Evolutionary conservation across 768 basidiomycete genomes (phyloP).

Genomic region (Omphalotus guepiniiformis): DNA sequence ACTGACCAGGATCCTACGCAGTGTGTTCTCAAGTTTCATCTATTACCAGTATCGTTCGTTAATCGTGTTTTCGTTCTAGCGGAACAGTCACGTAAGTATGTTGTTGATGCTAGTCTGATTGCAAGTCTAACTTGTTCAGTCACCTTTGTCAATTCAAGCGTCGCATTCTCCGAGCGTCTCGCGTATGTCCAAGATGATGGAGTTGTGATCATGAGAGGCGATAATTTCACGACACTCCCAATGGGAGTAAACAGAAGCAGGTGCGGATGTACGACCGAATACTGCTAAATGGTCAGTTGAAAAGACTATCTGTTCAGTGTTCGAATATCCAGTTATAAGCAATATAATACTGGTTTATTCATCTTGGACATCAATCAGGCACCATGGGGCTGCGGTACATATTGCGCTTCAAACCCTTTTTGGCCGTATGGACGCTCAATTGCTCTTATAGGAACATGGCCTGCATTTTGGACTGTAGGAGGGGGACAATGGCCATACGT

Average conservation of each 20-base stretch:
- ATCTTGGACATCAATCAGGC: slow-evolving; percentile 80
- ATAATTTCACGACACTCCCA: slow-evolving; percentile 55
- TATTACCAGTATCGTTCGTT: slow-evolving; percentile 13
- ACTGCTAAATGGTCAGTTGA: not conserved
- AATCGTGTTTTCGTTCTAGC: too few relatives aligned
- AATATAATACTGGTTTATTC: slow-evolving; percentile 77
- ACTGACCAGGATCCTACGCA: slow-evolving; percentile 62
- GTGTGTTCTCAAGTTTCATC: slow-evolving; percentile 32
- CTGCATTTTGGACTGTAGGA: slow-evolving; percentile 75
- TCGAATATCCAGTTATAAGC: slow-evolving; percentile 61
- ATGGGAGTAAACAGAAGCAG: slow-evolving; percentile 57
- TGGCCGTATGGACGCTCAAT: too few relatives aligned
- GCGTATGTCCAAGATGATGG: slow-evolving; percentile 54
- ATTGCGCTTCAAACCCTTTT: not conserved
- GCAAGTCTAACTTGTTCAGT: slow-evolving; percentile 6
- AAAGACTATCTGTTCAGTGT: slow-evolving; percentile 43
- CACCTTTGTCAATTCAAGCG: slow-evolving; percentile 58
- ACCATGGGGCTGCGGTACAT: slow-evolving; percentile 84
- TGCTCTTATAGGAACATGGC: slow-evolving; percentile 62
- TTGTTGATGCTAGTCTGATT: not conserved
- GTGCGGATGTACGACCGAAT: slow-evolving; percentile 26
- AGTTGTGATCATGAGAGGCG: slow-evolving; percentile 73
- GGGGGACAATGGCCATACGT: slow-evolving; percentile 61
- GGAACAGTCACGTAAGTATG: slow-evolving; percentile 65
- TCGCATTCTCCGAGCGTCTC: slow-evolving; percentile 50